Base-by-base conservation (phyloP, 371 early-diverging fungal species). In the Syncephalis fuscata region DNA sequence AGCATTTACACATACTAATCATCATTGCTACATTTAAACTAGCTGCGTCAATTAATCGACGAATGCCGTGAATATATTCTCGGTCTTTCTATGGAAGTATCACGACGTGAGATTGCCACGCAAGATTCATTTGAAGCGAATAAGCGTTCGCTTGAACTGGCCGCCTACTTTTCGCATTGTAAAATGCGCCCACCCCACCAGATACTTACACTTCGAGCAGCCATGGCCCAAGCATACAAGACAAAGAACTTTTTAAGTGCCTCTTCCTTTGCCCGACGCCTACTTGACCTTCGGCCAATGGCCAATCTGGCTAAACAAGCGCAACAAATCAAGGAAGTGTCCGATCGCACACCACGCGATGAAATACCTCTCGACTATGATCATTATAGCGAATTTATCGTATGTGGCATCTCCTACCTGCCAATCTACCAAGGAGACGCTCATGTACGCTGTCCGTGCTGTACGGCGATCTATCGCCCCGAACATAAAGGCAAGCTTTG, bases 91-190 rank as follows among this genome's bases (percentile, higher is more conserved):
- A 75, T 94, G 66, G 93, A 92, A 58, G 68, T 79, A 46, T 70
- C 66, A 44, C 80, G 91, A n/a, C 70, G 78, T 44, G 64, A 71
- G 21, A 58, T 74, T 25, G 52, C 66, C 26, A 60, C 61, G n/a
- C 61, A 68, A 16, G 60, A 62, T 36, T 57, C 60, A 40, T 65
- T 72, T 15, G 76, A 70, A 16, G 66, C 67, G 10, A 63, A 74
- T 24, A 73, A 79, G 52, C 76, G 85, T 15, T 74, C 76, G 36
- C 57, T 93, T 10, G 95, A 92, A 57, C 70, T 97, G 40, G 88
- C 92, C 1, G 86, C 88, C 3, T 94, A 92, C 66, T 93, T 93
- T 58, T 85, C 97, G 3, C 84, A 89, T 52, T 88, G 90, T 61
- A 71, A 85, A 49, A 68, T 97, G 40, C 86, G 91, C 50, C 77